Conservation (phyloP, 306 rosid genomes). For the Pyrus betulifolia region DNA sequence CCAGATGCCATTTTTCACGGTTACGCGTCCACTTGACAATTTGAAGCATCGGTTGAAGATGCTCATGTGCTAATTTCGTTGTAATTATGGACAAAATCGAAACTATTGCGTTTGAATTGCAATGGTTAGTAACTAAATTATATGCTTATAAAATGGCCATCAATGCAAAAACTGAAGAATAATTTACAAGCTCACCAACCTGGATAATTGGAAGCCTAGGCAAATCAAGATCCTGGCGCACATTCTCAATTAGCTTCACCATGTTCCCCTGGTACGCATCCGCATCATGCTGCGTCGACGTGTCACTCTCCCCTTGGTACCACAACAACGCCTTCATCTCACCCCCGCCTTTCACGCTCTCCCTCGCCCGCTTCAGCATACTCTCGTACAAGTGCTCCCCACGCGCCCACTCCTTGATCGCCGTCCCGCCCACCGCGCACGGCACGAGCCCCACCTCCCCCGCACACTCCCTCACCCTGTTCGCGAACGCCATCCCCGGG, state of each 20-base stretch:
- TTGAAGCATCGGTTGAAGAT: no score
- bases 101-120: no score
- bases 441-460: conserved; percentile 57
- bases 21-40: no score
- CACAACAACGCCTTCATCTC: conserved; percentile 61
- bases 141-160: background rate
- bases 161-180: background rate
- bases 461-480: conserved; percentile 35
- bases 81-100: no score
- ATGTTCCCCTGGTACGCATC: conserved; percentile 50
- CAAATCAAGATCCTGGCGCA: conserved; percentile 52
- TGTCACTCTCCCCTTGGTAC: conserved; percentile 89
- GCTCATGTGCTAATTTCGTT: no score
- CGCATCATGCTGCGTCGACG: conserved; percentile 35
- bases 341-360: conserved; percentile 37
- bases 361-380: conserved; percentile 57
- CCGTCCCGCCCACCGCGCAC: conserved; percentile 82
- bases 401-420: conserved; percentile 88
- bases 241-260: conserved; percentile 53
- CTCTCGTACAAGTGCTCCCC: conserved; percentile 62
- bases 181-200: conserved; percentile 23
- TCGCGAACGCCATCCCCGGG: conserved; percentile 74
- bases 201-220: conserved; percentile 71
- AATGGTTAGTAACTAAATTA: background rate
- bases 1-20: no score